Evolutionary conservation across 164 flowering plant species (phyloP), one percentile per base, ranked within the genome.

Genomic region (Dillenia suffruticosa): DNA sequence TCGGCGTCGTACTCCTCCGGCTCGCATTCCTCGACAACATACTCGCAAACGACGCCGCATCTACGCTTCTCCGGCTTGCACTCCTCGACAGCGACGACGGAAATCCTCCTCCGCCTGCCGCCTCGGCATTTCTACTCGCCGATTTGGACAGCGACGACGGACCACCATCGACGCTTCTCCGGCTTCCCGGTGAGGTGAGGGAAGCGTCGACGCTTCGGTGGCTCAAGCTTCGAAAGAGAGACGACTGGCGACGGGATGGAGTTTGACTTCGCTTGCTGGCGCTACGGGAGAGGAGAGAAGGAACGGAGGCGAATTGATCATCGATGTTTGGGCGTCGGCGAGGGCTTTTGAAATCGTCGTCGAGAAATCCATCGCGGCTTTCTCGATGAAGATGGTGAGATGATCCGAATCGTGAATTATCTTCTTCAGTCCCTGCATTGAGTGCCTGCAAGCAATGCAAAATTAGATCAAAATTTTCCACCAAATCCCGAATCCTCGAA

Each of bases 1-100:
- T 87, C 7, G 85, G 84, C 0, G 72, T 73, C 17, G 71, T 58
- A 59, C 75, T 77, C 59, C 74, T 62, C 54, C 71, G 43, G 69
- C 81, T 76, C 19, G 50, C 13, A 56, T 52, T 70, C 62, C 49
- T 72, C 0, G 68, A 56, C 12, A 80, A 59, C 12, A 68, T 56
- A 9, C 59, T 22, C 13, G 68, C 68, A 9, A 48, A 22, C 49
- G 65, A 7, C 48, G 50, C 45, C 8, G 49, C 26, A 46, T 22
- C 46, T 14, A 12, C 24, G 56, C 68, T 68, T 44, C 70, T 63
- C 56, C 63, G 52, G 51, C 72, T 75, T 3, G 47, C 15, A 45
- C 64, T 74, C 13, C 51, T 68, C 15, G 61, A 32, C 40, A 32
- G 40, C 40, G 40, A 32, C 40, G 40, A 32, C 40, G 40, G 40